Conservation (phyloP, 2,329 filamentous ascomycete species). For the Trichoderma asperellum region DNA sequence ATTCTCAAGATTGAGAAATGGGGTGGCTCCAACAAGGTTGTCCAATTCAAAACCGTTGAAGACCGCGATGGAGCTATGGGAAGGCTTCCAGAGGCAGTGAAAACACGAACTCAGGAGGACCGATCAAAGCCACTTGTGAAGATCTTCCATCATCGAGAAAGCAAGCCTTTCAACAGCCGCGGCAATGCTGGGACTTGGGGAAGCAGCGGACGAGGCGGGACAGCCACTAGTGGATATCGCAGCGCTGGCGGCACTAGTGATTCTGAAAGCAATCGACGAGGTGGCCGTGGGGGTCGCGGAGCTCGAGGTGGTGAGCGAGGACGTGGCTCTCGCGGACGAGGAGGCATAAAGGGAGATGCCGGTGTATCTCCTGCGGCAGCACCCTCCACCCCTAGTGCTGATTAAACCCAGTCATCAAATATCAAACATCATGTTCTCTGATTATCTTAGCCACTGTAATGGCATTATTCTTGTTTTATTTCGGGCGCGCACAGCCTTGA, state of each 20-base stretch:
- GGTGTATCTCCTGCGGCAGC: conserved; percentile 57
- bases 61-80: conserved; percentile 81
- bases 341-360: conserved; percentile 63
- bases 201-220: conserved; percentile 65
- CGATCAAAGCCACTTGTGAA: conserved; percentile 81
- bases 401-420: conserved; percentile 35
- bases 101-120: conserved; percentile 72
- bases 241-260: conserved; percentile 79
- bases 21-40: conserved; percentile 79
- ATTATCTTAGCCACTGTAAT: conserved; percentile 10
- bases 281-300: conserved; percentile 59
- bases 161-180: conserved; percentile 58
- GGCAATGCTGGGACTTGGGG: conserved; percentile 71
- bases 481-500: conserved; percentile 19
- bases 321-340: conserved; percentile 58
- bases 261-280: conserved; percentile 61
- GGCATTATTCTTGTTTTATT: conserved; percentile 32
- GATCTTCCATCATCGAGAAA: conserved; percentile 74
- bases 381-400: conserved; percentile 54
- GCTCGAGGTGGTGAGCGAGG: conserved; percentile 63
- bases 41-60: conserved; percentile 78
- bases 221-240: conserved; percentile 72
- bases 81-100: conserved; percentile 74
- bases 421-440: conserved; percentile 9
- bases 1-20: conserved; percentile 79